A percentile compares a stretch with the other conserved stretches of the same genome.
phyloP scores from a whole-genome alignment of 148 eudicot species.

The Fagopyrum esculentum region DNA sequence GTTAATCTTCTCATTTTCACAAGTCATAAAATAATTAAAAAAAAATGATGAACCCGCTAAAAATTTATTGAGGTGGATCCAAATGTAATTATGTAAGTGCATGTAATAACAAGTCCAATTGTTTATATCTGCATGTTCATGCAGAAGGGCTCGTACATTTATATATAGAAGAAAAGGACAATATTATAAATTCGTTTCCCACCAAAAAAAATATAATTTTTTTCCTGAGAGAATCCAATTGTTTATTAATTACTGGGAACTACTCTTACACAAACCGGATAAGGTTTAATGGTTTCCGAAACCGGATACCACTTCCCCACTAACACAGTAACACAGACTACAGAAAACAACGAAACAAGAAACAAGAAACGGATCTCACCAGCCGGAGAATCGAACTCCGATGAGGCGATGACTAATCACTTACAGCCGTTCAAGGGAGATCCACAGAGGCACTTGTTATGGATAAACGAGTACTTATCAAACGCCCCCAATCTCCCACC shows the following conservation, averaged over 20 bases:
- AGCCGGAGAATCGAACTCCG: neutral
- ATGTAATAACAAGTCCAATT: too few species aligned
- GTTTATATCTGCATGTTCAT: too few species aligned
- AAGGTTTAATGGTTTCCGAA: neutral
- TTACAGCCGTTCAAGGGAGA: conserved; percentile 11
- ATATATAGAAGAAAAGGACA: too few species aligned
- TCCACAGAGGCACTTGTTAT: conserved; percentile 19
- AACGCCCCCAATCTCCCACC: conserved; percentile 18
- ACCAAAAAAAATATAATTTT: too few species aligned
- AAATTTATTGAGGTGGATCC: too few species aligned
- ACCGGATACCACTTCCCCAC: neutral
- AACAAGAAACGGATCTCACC: neutral
- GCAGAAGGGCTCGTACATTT: too few species aligned
- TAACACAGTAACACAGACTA: neutral
- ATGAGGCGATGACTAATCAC: neutral
- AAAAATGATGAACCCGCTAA: too few species aligned
- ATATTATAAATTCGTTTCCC: too few species aligned
- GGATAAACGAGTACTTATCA: conserved; percentile 11
- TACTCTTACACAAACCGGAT: neutral
- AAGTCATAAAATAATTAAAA: too few species aligned
- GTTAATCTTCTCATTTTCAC: too few species aligned
- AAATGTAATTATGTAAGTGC: too few species aligned
- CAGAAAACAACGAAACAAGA: neutral
- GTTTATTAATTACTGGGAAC: neutral
- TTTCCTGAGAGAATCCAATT: too few species aligned